Percentiles rank a stretch among this genome's conserved stretches.
phyloP scores from a whole-genome alignment of 2,329 filamentous ascomycete genomes.

The Amylocarpus encephaloides region DNA sequence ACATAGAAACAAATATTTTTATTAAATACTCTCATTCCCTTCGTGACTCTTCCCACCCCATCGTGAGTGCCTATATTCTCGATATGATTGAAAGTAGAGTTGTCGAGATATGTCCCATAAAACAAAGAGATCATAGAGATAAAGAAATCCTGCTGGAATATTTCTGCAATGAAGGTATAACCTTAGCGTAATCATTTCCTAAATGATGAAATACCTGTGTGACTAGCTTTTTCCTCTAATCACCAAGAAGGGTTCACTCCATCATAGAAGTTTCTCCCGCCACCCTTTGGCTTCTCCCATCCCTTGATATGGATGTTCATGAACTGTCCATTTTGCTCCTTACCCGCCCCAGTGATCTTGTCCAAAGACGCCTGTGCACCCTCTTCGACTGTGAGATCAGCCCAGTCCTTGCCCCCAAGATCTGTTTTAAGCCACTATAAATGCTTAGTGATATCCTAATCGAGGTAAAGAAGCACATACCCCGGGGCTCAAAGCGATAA shows the following conservation, averaged over 20 bases:
- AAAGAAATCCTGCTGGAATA: no score
- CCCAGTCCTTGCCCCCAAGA: slow-evolving; percentile 34
- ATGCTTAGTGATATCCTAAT: slow-evolving; percentile 22
- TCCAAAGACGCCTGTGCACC: slow-evolving; percentile 29
- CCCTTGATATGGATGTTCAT: slow-evolving; percentile 9
- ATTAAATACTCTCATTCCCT: no score
- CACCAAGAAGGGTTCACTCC: slow-evolving; percentile 1
- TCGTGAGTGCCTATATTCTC: no score
- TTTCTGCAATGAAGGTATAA: no score
- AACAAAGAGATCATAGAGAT: no score
- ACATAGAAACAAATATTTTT: no score
- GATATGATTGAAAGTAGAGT: no score
- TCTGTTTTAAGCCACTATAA: slow-evolving; percentile 38
- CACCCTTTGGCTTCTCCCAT: slow-evolving; percentile 5
- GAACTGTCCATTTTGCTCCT: slow-evolving; percentile 9
- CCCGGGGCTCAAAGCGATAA: slow-evolving; percentile 39
- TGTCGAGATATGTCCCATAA: no score
- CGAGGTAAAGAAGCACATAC: slow-evolving; percentile 27
- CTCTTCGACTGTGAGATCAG: slow-evolving; percentile 36
- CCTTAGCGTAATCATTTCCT: no score
- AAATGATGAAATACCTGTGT: no score
- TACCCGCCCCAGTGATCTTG: slow-evolving; percentile 2
- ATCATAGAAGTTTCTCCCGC: not conserved
- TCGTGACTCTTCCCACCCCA: no score
- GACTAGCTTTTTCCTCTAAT: not conserved